These are phyloP conservation scores for Spencermartinsiella ligniputridi DNA, from an alignment of 1,139 yeast genomes.

Conservation along the genomic window DNA sequence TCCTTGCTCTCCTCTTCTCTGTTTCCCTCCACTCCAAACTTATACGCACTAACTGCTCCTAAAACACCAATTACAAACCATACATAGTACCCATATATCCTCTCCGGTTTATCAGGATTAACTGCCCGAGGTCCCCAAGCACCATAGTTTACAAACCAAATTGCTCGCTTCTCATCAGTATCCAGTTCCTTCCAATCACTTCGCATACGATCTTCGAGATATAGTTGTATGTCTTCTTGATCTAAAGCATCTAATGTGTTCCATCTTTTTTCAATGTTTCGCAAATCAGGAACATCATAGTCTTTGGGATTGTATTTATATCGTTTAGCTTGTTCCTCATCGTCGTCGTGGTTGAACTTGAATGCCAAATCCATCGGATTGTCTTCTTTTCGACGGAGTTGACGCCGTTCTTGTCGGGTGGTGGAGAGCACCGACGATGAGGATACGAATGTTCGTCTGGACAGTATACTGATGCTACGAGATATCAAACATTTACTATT, in stretches of 20 bases:
- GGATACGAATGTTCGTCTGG: too few relatives aligned
- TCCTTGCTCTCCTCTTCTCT: too few relatives aligned
- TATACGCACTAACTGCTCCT: slow-evolving; percentile 29
- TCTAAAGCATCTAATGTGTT: slow-evolving; percentile 34
- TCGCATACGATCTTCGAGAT: slow-evolving; percentile 41
- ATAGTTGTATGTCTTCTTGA: slow-evolving; percentile 42
- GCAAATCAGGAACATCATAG: slow-evolving; percentile 32
- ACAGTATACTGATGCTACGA: too few relatives aligned
- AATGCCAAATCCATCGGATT: slow-evolving; percentile 32
- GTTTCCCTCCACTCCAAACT: slow-evolving; percentile 10
- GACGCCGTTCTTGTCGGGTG: background rate
- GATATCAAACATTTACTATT: too few relatives aligned
- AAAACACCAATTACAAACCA: slow-evolving; percentile 21
- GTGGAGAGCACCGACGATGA: background rate
- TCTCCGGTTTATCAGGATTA: slow-evolving; percentile 24
- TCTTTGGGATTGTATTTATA: slow-evolving; percentile 27
- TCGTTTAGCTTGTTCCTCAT: slow-evolving; percentile 24
- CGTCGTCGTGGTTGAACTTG: slow-evolving; percentile 28
- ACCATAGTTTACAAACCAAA: slow-evolving; percentile 35
- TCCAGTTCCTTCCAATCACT: slow-evolving; percentile 39
- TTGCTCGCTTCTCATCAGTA: slow-evolving; percentile 29
- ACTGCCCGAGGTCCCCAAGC: slow-evolving; percentile 38
- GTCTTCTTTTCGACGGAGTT: slow-evolving; percentile 11
- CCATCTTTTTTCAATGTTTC: slow-evolving; percentile 36
- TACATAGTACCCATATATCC: slow-evolving; percentile 26